Percentiles rank a stretch among this genome's conserved stretches.
Conservation (phyloP, 2,329 filamentous ascomycete species). For the Pestalotiopsis sp. region DNA sequence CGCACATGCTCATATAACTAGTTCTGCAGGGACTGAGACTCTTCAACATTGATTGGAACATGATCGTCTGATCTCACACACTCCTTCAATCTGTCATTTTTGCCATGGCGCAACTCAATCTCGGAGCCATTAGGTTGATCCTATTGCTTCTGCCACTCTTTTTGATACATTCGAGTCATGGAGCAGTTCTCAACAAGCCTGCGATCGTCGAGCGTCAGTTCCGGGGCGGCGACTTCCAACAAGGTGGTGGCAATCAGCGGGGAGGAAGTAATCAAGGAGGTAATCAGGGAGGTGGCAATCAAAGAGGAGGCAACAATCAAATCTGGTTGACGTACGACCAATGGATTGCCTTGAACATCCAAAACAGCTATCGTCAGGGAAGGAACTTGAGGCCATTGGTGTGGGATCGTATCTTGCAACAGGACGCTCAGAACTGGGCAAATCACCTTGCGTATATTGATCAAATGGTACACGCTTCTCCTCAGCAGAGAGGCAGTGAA, state of each 20-base stretch:
- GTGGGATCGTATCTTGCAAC: not conserved
- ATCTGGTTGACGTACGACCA: not conserved
- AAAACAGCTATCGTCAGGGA: not conserved
- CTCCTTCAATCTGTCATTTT: not conserved
- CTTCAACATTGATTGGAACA: not conserved
- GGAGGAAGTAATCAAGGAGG: not conserved
- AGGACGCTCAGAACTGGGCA: conserved; percentile 3
- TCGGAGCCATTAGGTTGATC: not conserved
- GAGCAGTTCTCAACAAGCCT: not conserved
- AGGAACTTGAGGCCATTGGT: conserved; percentile 4
- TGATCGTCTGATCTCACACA: not conserved
- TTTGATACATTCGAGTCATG: conserved; percentile 1
- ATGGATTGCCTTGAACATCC: conserved; percentile 1
- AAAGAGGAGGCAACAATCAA: not conserved
- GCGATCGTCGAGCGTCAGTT: not conserved
- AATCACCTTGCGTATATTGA: not conserved
- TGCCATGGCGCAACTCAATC: not conserved
- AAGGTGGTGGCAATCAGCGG: not conserved
- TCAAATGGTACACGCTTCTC: not conserved
- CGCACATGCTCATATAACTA: not conserved
- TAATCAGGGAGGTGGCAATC: not conserved
- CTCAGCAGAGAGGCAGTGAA: not conserved
- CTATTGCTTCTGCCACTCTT: not conserved
- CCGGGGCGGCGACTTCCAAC: not conserved
- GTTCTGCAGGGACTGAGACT: not conserved